Base-by-base conservation (phyloP, 2,329 filamentous ascomycete genomes). In the Xylaria sp. region DNA sequence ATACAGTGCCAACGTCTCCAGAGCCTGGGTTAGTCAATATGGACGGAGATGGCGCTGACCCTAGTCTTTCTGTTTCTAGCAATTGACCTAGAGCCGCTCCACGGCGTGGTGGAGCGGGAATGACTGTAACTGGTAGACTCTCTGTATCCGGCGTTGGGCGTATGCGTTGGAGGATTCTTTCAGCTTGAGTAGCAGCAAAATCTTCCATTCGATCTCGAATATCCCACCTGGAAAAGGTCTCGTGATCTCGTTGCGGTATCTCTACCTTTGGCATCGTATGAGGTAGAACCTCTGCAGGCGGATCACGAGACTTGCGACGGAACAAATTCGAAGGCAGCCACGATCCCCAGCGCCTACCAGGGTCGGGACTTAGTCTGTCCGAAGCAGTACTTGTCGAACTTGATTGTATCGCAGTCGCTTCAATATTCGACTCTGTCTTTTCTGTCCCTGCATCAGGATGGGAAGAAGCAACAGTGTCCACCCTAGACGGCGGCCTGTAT, bases 131-230 rank as follows among this genome's bases (percentile, higher is more conserved):
- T 1, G 88, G 88, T 20, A 91, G 79, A 69, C 84, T 85, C 23
- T 86, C 85, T 1, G 85, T 87, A 72, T 87, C 84, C 0, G 85
- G 82, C 0, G 84, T 85, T 10, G 88, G 84, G 12, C 85, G 82
- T 56, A 89, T 83, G 66, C 82, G 84, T 64, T 90, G 88, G 10
- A 88, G 82, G 6, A 90, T 77, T 75, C 83, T 86, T 71, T 91
- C 89, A 0, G 88, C 89, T 70, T 90, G 88, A 8, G 83, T 84
- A 1, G 83, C 87, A 0, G 88, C 88, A 73, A 90, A 90, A 57
- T 89, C 86, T 68, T 91, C 89, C 1, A 91, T 76, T 15, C 88
- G 84, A 10, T 81, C 82, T 41, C 84, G 84, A 10, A 91, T 74
- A 74, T 90, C 88, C 88, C 89, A 90, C 51, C 83, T 76, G 41